Evolutionary conservation across 805 yeast species (phyloP).

Genomic region (Wickerhamiella dianesei): DNA sequence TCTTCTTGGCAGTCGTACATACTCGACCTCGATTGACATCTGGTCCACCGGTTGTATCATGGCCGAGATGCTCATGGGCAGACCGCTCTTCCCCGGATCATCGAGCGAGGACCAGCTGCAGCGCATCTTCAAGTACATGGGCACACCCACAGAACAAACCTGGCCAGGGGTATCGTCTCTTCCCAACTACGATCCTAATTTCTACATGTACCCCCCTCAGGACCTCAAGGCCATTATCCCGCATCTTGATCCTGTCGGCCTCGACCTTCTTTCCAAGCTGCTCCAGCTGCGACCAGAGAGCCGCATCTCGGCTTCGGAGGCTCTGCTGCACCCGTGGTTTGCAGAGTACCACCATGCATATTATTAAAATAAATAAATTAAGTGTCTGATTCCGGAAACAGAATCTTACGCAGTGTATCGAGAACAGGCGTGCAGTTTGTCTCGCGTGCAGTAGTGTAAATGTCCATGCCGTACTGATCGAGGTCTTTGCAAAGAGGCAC

Average conservation of each 20-base stretch:
- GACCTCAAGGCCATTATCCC: slow-evolving; percentile 62
- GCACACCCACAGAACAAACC: slow-evolving; percentile 88
- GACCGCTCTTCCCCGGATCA: slow-evolving; percentile 91
- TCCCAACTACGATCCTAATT: slow-evolving; percentile 75
- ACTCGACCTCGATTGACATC: slow-evolving; percentile 92
- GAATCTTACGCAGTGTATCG: not conserved
- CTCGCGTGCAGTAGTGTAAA: not conserved
- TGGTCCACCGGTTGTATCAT: slow-evolving; percentile 98
- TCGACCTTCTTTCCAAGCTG: slow-evolving; percentile 47
- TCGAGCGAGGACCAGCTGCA: slow-evolving; percentile 91
- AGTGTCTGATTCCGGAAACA: not conserved
- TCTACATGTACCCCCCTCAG: slow-evolving; percentile 79
- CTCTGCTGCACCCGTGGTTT: slow-evolving; percentile 62
- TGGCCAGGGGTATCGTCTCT: slow-evolving; percentile 89
- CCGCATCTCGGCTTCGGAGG: slow-evolving; percentile 39
- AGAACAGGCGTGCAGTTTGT: not conserved
- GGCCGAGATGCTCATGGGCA: slow-evolving; percentile 98
- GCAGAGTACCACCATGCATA: slow-evolving; percentile 35
- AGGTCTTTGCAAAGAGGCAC: not conserved
- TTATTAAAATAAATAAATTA: not conserved
- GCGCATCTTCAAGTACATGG: slow-evolving; percentile 85
- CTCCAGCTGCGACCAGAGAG: slow-evolving; percentile 41
- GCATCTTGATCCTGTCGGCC: slow-evolving; percentile 53
- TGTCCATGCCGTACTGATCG: not conserved
- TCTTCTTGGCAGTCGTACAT: slow-evolving; percentile 82